Conservation (phyloP, 2,329 filamentous ascomycete species). For the Lachnellula occidentalis region DNA sequence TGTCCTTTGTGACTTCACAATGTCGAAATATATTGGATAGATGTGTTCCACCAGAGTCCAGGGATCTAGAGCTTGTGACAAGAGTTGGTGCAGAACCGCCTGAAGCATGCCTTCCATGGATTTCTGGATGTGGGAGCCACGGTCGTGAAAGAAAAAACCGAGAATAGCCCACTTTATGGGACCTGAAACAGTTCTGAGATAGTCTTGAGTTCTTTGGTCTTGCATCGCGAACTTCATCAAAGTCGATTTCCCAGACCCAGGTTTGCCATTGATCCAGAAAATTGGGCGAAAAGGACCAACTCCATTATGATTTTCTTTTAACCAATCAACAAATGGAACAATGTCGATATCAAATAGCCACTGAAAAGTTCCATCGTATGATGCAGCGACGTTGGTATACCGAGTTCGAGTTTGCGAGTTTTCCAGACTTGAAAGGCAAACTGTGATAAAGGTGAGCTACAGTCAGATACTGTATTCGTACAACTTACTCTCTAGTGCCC, state of each 20-base stretch:
- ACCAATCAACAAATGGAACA: conserved; percentile 1
- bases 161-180: not conserved
- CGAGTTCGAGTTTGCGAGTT: not conserved
- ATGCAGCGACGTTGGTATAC: not conserved
- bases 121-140: not conserved
- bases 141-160: not conserved
- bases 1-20: not conserved
- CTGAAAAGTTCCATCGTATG: not conserved
- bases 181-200: not conserved
- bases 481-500: no score
- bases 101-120: not conserved
- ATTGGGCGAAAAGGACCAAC: not conserved
- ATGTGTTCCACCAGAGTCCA: not conserved
- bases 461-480: no score
- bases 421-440: not conserved
- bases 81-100: not conserved
- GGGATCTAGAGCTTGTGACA: not conserved
- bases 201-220: not conserved
- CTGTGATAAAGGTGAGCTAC: not conserved
- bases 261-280: conserved; percentile 2
- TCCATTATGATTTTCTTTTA: not conserved
- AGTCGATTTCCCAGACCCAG: conserved; percentile 1
- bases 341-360: conserved; percentile 1
- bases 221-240: conserved; percentile 4
- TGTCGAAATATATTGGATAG: not conserved